Evolutionary conservation across 2,329 filamentous ascomycete species (phyloP), one percentile per base, ranked within the genome.

Genomic region (Fusarium penzigii): DNA sequence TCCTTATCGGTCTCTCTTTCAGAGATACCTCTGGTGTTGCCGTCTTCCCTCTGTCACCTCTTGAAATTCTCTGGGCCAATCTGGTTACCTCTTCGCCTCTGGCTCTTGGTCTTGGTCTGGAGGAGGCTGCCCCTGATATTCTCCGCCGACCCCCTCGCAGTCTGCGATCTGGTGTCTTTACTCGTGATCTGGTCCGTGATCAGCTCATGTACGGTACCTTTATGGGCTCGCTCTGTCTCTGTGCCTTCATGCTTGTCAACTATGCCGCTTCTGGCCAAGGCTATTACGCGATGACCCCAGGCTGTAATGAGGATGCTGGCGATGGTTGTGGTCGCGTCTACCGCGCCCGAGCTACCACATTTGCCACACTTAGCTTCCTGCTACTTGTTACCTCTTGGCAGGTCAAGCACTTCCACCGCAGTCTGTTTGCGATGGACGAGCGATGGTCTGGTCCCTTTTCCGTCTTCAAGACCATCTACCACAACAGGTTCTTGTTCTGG

Each of bases 51-150:
- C 76, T 90, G 13, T 85, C 85, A 1, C 87, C 87, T 0, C 79
- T 90, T 5, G 86, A 90, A 65, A 89, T 90, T 63, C 79, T 90
- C 32, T 90, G 87, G 87, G 85, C 88, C 56, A 90, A 90, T 66
- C 83, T 90, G 64, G 81, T 90, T 48, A 90, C 87, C 2, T 88
- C 85, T 2, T 87, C 84, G 7, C 82, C 89, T 60, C 78, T 88
- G 1, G 88, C 88, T 40, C 83, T 90, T 61, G 87, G 87, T 48
- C 78, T 91, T 0, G 88, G 87, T 6, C 82, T 90, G 53, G 88
- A 90, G 65, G 78, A 84, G 51, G 85, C 86, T 1, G 80, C 85
- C 32, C 82, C 84, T 1, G 86, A 90, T 66, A 83, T 90, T 55
- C 82, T 90, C 65, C 68, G 75, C 6, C 83, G 87, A 1, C 84